phyloP scores from a whole-genome alignment of 2,329 filamentous ascomycete species.

The Fusarium sp. region DNA sequence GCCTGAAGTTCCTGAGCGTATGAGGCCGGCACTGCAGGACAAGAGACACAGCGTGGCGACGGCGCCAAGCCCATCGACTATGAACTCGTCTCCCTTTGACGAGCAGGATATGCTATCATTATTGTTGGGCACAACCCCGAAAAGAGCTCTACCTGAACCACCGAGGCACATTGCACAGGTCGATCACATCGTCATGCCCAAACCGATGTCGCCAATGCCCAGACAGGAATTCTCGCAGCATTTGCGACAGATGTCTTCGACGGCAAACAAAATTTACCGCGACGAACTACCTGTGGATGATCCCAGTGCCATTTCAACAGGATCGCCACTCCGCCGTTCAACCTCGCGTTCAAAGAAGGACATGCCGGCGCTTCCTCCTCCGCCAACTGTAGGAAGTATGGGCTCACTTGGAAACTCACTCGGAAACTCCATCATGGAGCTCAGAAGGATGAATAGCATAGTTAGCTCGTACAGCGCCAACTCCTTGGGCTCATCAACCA shows the following conservation, averaged over 20 bases:
- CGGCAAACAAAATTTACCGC: conserved; percentile 46
- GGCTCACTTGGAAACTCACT: conserved; percentile 57
- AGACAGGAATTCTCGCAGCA: conserved; percentile 35
- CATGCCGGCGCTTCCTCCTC: conserved; percentile 19
- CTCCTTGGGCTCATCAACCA: conserved; percentile 51
- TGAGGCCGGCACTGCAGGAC: conserved; percentile 12
- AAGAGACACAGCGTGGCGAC: conserved; percentile 31
- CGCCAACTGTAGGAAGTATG: conserved; percentile 8
- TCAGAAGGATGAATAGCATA: conserved; percentile 69
- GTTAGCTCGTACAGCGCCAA: conserved; percentile 60
- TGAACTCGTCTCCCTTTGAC: conserved; percentile 51
- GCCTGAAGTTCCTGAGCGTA: conserved; percentile 15
- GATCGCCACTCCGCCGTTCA: conserved; percentile 43
- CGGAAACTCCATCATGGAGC: conserved; percentile 62
- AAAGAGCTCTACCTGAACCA: conserved; percentile 49
- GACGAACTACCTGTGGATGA: conserved; percentile 27
- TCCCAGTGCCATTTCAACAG: conserved; percentile 35
- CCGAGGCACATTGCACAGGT: conserved; percentile 47
- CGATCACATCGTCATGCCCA: conserved; percentile 47
- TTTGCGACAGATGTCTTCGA: conserved; percentile 41
- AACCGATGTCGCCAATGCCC: conserved; percentile 48
- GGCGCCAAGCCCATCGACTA: conserved; percentile 35
- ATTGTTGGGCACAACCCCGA: conserved; percentile 43
- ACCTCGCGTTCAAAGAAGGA: conserved; percentile 32
- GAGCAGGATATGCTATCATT: conserved; percentile 53